phyloP scores from a whole-genome alignment of 345 rosid species.

The Litchi chinensis region DNA sequence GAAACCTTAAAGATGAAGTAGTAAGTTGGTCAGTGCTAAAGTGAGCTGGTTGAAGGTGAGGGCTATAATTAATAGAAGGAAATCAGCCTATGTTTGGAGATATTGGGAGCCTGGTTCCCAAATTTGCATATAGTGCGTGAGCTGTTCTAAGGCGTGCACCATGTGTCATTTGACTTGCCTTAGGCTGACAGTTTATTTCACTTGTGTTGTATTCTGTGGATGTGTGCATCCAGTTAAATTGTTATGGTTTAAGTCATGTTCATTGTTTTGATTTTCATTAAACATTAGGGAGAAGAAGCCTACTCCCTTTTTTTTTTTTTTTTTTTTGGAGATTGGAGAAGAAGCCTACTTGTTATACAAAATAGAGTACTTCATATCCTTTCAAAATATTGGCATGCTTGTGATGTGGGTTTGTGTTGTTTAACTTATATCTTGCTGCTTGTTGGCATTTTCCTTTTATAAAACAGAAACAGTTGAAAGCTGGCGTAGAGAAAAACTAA shows the following conservation, averaged over 20 bases:
- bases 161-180: neutral
- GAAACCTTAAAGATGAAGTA: neutral
- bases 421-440: constrained; percentile 11
- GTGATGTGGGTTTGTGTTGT: neutral
- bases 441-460: constrained; percentile 28
- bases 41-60: neutral
- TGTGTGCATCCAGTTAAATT: neutral
- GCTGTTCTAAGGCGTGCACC: neutral
- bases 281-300: neutral
- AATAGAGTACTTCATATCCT: neutral
- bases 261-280: neutral
- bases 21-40: neutral
- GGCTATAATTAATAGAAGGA: neutral
- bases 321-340: no score
- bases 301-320: no score
- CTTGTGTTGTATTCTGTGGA: neutral
- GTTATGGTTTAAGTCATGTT: neutral
- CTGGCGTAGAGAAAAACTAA: constrained; percentile 85
- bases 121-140: neutral
- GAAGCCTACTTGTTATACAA: constrained; percentile 5
- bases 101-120: neutral
- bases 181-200: neutral
- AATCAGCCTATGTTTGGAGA: neutral
- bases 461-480: constrained; percentile 77
- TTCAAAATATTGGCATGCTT: neutral